These are phyloP conservation scores for Citrus mangshanensis DNA, from an alignment of 345 rosid genomes.

Conservation along the genomic window DNA sequence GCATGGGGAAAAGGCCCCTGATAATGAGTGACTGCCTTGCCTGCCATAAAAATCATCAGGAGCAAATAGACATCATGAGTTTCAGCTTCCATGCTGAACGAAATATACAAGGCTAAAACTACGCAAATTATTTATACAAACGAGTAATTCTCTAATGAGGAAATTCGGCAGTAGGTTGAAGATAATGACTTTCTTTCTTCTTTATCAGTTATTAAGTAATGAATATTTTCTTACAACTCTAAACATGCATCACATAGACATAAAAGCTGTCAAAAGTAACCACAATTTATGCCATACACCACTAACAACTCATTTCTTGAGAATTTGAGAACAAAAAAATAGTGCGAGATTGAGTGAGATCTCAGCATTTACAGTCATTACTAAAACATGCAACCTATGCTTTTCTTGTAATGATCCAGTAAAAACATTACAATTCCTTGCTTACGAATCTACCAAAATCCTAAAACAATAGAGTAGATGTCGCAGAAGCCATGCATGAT, in stretches of 20 bases:
- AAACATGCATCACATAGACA: background rate
- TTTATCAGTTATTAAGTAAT: background rate
- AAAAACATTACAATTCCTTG: background rate
- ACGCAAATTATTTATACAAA: background rate
- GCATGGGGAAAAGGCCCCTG: slow-evolving; percentile 66
- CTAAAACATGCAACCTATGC: background rate
- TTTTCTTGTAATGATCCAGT: background rate
- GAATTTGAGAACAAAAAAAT: no score
- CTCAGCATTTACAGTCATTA: background rate
- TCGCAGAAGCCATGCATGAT: background rate
- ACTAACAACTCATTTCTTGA: no score
- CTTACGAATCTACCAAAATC: background rate
- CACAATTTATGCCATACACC: background rate
- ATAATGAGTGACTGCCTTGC: slow-evolving; percentile 68
- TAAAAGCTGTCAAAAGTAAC: background rate
- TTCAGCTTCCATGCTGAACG: background rate
- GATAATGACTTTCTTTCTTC: background rate
- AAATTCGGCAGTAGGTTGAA: background rate
- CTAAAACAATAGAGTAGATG: background rate
- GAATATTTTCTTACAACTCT: background rate
- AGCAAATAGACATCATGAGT: slow-evolving; percentile 5
- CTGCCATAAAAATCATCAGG: slow-evolving; percentile 28
- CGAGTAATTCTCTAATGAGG: background rate
- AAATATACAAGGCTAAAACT: background rate
- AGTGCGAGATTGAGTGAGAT: background rate